Evolutionary conservation across 2,329 filamentous ascomycete genomes (phyloP), one percentile per base, ranked within the genome.

Genomic region (Ceratocystis cacaofunesta): DNA sequence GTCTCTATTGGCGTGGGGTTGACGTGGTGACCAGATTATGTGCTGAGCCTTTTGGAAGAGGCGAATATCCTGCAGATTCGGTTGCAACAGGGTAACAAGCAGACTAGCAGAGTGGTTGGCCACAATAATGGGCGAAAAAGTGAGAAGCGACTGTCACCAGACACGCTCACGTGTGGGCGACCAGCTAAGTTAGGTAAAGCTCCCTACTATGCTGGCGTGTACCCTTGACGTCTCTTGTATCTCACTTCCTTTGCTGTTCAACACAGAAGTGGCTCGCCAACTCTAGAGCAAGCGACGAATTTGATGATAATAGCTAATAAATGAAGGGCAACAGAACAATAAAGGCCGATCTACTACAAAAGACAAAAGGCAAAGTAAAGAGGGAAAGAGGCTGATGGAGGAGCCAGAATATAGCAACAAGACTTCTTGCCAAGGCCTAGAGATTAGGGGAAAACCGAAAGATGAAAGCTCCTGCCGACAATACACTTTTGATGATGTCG

Each of bases 201-300:
- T 36, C 55, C 17, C 32, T 32, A 58, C 28, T 58, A 58, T 58
- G 55, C 12, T n/a, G 55, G 28, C 17, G 55, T 32, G 30, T 58
- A 10, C 5, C 30, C 55, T 58, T 32, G 30, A 30, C 12, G 25
- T 36, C 30, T 30, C 28, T 17, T 7, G 19, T 58, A 7, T 8
- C 25, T 15, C 55, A 36, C 55, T 58, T 58, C 17, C 55, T 58
- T 58, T 32, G 55, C 25, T 36, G 55, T 36, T 36, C 22, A n/a
- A 36, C 30, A 58, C 55, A 58, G 52, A 58, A 58, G 55, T n/a
- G 55, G n/a, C 15, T 58, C 17, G 30, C n/a, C 55, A 58, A 58
- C 55, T 58, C 28, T 25, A 58, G 30, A n/a, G 28, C 25, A 28
- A 15, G 48, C 22, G 15, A 25, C 19, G 48, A 25, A 52, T 28